A percentile compares a stretch with the other conserved stretches of the same genome.
Conservation (phyloP, 2,329 filamentous ascomycete genomes). For the Coccinonectria pachysandricola region DNA sequence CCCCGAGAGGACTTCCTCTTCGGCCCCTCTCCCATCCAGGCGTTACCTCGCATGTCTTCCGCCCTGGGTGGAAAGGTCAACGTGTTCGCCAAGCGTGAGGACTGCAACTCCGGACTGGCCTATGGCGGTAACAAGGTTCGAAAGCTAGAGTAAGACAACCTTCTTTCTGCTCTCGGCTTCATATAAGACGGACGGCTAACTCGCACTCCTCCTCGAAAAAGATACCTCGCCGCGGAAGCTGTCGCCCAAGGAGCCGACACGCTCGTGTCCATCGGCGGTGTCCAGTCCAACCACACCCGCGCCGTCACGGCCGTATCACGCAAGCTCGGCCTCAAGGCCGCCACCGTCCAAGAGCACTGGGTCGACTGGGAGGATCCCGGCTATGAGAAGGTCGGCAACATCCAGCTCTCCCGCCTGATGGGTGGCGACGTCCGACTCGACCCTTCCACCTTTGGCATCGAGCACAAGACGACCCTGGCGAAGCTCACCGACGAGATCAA, state of each 20-base stretch:
- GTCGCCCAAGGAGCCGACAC: conserved; percentile 46
- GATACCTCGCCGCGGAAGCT: conserved; percentile 56
- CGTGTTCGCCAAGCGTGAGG: conserved; percentile 63
- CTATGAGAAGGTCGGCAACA: conserved; percentile 59
- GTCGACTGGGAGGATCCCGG: conserved; percentile 49
- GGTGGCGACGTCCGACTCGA: conserved; percentile 53
- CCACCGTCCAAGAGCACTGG: conserved; percentile 56
- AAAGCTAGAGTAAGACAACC: conserved; percentile 46
- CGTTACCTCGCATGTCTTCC: conserved; percentile 52
- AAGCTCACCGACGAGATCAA: conserved; percentile 43
- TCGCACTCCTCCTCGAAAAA: conserved; percentile 12
- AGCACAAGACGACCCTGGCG: conserved; percentile 53
- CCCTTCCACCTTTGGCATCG: conserved; percentile 53
- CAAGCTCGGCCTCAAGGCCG: conserved; percentile 43
- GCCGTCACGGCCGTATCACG: conserved; percentile 54
- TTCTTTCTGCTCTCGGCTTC: too few relatives aligned
- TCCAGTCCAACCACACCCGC: conserved; percentile 62
- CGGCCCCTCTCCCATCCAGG: conserved; percentile 58
- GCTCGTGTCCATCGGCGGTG: conserved; percentile 55
- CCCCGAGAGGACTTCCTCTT: conserved; percentile 53
- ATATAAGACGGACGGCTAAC: background rate
- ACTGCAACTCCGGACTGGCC: conserved; percentile 57
- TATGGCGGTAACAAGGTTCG: conserved; percentile 61
- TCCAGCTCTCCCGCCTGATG: conserved; percentile 60
- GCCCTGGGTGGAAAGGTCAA: conserved; percentile 49